Evolutionary conservation across 2,329 filamentous ascomycete species (phyloP), one percentile per base, ranked within the genome.

Genomic region (Escovopsis sp.): DNA sequence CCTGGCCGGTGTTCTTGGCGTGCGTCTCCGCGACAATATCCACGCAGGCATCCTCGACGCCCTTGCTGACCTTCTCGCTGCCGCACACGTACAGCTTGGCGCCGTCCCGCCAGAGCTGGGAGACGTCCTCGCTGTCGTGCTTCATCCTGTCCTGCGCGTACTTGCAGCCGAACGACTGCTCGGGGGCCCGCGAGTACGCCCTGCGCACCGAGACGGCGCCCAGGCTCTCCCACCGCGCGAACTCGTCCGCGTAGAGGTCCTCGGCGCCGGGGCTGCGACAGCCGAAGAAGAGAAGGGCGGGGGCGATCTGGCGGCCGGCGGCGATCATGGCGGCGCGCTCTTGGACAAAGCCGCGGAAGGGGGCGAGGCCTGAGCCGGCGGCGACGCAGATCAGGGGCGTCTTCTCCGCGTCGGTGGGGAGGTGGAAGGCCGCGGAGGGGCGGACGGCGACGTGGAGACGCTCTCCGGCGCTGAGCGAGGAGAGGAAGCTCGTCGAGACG

Each of bases 61-160:
- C 66, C 35, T 63, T 60, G 14, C 65, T 66, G 1, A 74, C 56
- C 12, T 56, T 57, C 4, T 61, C 57, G 30, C 69, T 72, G 4
- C 79, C 79, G 48, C 79, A 84, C 2, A 81, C 66, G 45, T 71
- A 83, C 1, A 79, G 55, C 46, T 68, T 68, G 0, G 75, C 64
- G 4, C 60, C 64, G 8, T 48, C 41, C 5, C 52, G 39, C 61
- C 62, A 68, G 15, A 65, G 46, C 16, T 50, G 42, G 12, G 47
- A 40, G 3, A 64, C 41, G 27, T 61, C 55, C 2, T 55, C 47
- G 5, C 51, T 43, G 35, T 63, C 54, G 4, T 47, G 51, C 9
- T 45, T 50, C 35, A 69, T 38, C 5, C 59, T 47, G 31, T 69
- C 57, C 50, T 68, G 64, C 11, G 68, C 64, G 41, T 66, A 63